phyloP scores from a whole-genome alignment of 371 early-diverging fungal species.

The Mucor velutinosus region DNA sequence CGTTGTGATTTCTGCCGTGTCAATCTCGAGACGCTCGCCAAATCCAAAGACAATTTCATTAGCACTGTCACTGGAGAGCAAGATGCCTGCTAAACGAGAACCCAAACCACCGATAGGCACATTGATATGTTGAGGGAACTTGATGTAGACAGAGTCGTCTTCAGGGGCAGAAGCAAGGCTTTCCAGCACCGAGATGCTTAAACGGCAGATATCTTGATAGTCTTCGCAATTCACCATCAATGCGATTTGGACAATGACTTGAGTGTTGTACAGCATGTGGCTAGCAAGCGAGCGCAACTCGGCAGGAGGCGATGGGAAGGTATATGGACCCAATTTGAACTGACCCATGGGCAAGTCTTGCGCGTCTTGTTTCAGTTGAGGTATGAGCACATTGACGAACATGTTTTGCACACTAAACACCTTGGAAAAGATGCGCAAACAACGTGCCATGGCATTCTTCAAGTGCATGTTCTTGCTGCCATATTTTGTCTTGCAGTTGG shows the following conservation, averaged over 20 bases:
- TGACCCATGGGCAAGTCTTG: slow-evolving; percentile 17
- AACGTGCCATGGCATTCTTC: slow-evolving; percentile 42
- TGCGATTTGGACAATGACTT: slow-evolving; percentile 72
- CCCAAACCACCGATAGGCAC: slow-evolving; percentile 48
- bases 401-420: slow-evolving; percentile 65
- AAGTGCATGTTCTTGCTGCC: slow-evolving; percentile 13
- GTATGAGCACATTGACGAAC: slow-evolving; percentile 70
- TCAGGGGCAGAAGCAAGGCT: slow-evolving; percentile 51
- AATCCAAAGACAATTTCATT: slow-evolving; percentile 73
- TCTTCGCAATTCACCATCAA: slow-evolving; percentile 59
- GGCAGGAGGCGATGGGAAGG: slow-evolving; percentile 29
- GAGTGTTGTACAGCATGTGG: slow-evolving; percentile 67
- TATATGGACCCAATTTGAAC: slow-evolving; percentile 20
- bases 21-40: slow-evolving; percentile 68
- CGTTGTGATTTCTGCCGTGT: slow-evolving; percentile 43
- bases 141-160: not conserved
- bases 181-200: slow-evolving; percentile 66
- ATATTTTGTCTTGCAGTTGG: not conserved
- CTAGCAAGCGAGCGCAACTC: slow-evolving; percentile 72
- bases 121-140: slow-evolving; percentile 16
- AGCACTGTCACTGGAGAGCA: slow-evolving; percentile 62
- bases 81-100: slow-evolving; percentile 70
- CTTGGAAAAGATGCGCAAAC: slow-evolving; percentile 68
- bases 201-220: slow-evolving; percentile 65
- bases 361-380: slow-evolving; percentile 39